These are phyloP conservation scores for Fusarium acutatum DNA, from an alignment of 2,329 filamentous ascomycete genomes.

Conservation along the genomic window DNA sequence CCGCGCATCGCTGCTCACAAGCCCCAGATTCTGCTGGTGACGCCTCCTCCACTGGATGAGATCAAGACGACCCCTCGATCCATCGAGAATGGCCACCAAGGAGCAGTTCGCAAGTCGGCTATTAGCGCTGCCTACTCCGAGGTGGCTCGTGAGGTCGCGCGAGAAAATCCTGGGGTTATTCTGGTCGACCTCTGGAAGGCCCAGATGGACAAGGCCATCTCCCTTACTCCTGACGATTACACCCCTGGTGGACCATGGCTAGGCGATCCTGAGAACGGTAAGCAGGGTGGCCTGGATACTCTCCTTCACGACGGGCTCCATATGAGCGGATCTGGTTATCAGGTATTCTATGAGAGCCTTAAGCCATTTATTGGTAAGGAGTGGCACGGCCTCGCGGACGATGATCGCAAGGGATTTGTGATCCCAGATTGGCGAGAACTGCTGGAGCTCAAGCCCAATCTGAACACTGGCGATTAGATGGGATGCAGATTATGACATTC, in stretches of 20 bases:
- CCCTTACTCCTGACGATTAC: slow-evolving; percentile 65
- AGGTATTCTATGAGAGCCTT: slow-evolving; percentile 59
- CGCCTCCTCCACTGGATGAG: slow-evolving; percentile 85
- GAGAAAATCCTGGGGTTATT: slow-evolving; percentile 70
- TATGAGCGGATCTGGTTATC: slow-evolving; percentile 63
- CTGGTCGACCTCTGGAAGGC: slow-evolving; percentile 83
- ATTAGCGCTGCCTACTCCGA: slow-evolving; percentile 66
- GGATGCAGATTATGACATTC: not conserved
- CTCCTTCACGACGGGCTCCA: slow-evolving; percentile 68
- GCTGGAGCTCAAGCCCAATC: slow-evolving; percentile 14
- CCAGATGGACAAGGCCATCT: slow-evolving; percentile 76
- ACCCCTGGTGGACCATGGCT: slow-evolving; percentile 57
- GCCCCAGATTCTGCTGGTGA: slow-evolving; percentile 78
- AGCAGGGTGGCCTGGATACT: slow-evolving; percentile 59
- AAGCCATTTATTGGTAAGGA: slow-evolving; percentile 58
- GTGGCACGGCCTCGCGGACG: slow-evolving; percentile 48
- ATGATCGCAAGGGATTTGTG: slow-evolving; percentile 52
- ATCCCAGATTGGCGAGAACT: slow-evolving; percentile 59
- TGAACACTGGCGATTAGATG: slow-evolving; percentile 21
- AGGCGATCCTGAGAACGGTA: slow-evolving; percentile 59
- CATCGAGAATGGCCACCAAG: slow-evolving; percentile 54
- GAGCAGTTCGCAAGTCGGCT: slow-evolving; percentile 55
- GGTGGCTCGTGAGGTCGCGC: slow-evolving; percentile 72
- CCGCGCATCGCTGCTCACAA: slow-evolving; percentile 73
- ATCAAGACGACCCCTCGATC: slow-evolving; percentile 66